Evolutionary conservation across 2,329 filamentous ascomycete genomes (phyloP).

Genomic region (Penicillium sp.): DNA sequence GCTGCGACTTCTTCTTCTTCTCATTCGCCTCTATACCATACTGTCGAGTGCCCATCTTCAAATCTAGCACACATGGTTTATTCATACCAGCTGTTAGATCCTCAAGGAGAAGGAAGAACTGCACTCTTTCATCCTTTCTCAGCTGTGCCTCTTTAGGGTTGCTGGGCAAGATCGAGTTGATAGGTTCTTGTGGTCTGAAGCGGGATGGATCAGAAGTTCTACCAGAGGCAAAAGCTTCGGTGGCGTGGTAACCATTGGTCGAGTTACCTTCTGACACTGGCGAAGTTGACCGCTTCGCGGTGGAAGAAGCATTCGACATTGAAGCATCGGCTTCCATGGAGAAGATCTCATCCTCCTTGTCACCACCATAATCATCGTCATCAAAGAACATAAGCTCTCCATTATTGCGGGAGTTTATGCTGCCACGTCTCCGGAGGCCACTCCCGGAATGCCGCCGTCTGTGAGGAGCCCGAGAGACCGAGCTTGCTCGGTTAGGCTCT

Average conservation of each 20-base stretch:
- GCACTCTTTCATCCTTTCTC: slow-evolving; percentile 61
- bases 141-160: slow-evolving; percentile 75
- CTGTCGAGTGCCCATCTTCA: slow-evolving; percentile 98
- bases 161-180: slow-evolving; percentile 51
- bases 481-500: slow-evolving; percentile 48
- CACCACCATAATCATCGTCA: slow-evolving; percentile 80
- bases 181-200: slow-evolving; percentile 18
- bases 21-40: slow-evolving; percentile 89
- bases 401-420: slow-evolving; percentile 66
- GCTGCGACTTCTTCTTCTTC: slow-evolving; percentile 91
- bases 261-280: slow-evolving; percentile 11
- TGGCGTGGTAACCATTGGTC: background rate
- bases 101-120: slow-evolving; percentile 90
- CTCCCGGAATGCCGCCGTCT: slow-evolving; percentile 81
- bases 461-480: slow-evolving; percentile 31
- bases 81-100: slow-evolving; percentile 97
- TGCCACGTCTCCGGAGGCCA: slow-evolving; percentile 72
- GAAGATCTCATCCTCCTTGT: slow-evolving; percentile 71
- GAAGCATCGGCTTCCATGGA: slow-evolving; percentile 61
- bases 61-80: slow-evolving; percentile 89
- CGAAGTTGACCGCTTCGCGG: slow-evolving; percentile 15
- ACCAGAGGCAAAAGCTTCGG: background rate
- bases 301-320: slow-evolving; percentile 4
- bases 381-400: slow-evolving; percentile 89
- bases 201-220: slow-evolving; percentile 7